Evolutionary conservation across 2,329 filamentous ascomycete species (phyloP).

Genomic region (Ciborinia camelliae): DNA sequence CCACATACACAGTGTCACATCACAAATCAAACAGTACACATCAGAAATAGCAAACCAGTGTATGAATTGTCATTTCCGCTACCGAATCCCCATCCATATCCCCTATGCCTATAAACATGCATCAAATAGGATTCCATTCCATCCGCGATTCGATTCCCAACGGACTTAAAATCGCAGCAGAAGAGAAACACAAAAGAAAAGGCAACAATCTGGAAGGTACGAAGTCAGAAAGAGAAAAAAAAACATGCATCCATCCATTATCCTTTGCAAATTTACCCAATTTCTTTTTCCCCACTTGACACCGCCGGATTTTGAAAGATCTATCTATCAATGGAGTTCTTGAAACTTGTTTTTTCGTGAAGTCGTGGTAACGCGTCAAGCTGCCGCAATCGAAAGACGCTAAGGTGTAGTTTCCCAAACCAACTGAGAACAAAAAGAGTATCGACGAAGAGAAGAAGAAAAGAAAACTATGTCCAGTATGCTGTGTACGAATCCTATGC

Average conservation of each 20-base stretch:
- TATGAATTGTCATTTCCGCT: constrained; percentile 8
- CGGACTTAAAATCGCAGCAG: not conserved
- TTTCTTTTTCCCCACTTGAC: constrained; percentile 23
- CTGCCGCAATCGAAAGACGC: not conserved
- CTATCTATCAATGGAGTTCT: constrained; percentile 18
- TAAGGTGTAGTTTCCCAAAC: not conserved
- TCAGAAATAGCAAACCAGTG: not conserved
- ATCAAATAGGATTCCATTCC: constrained; percentile 5
- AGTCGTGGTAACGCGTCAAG: constrained; percentile 14
- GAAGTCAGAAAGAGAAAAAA: constrained; percentile 5
- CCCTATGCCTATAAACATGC: not conserved
- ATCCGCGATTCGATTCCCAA: not conserved
- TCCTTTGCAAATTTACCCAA: constrained; percentile 21
- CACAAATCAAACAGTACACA: not conserved
- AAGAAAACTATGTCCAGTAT: constrained; percentile 16
- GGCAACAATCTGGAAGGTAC: not conserved
- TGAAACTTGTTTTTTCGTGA: constrained; percentile 17
- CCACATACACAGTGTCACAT: not conserved
- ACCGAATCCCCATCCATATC: constrained; percentile 6
- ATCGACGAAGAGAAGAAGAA: constrained; percentile 15
- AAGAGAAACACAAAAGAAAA: constrained; percentile 1
- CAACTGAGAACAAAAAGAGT: constrained; percentile 9
- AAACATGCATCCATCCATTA: constrained; percentile 14
- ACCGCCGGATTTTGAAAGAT: constrained; percentile 21
- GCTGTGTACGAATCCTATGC: constrained; percentile 14